Percentiles rank a stretch among this genome's conserved stretches.
Conservation (phyloP, 1,284 basidiomycete species). For the Cryptococcus sp. region DNA sequence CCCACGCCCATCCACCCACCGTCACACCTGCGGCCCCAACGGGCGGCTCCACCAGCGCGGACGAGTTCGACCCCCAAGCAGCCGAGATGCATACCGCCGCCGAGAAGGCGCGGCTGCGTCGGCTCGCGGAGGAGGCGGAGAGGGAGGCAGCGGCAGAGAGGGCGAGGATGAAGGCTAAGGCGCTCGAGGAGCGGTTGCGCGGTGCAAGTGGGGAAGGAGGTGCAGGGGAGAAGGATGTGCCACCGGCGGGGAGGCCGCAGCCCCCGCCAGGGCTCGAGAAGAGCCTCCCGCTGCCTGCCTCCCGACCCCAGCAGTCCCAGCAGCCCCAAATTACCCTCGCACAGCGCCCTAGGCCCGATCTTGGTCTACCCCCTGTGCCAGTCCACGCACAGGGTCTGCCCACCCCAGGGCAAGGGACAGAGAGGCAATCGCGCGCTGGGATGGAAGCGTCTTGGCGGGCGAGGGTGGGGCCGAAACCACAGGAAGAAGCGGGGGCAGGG, state of each 20-base stretch:
- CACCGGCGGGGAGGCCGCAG: constrained; percentile 31
- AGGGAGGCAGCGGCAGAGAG: constrained; percentile 77
- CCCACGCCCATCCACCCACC: neutral
- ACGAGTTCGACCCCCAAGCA: constrained; percentile 59
- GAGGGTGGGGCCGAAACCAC: neutral
- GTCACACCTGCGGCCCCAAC: neutral
- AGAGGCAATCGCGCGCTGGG: constrained; percentile 1
- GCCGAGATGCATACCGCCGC: constrained; percentile 86
- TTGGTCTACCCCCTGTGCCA: neutral
- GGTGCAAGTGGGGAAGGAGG: constrained; percentile 2
- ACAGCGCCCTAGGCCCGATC: constrained; percentile 19
- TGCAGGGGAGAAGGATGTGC: neutral
- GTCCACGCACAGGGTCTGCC: neutral
- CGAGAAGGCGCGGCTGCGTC: constrained; percentile 66
- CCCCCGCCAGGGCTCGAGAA: no score
- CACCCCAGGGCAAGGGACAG: neutral
- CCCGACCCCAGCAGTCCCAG: neutral
- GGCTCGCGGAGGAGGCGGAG: constrained; percentile 82
- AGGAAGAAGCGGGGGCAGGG: neutral
- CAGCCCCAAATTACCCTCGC: constrained; percentile 18
- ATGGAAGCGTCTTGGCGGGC: constrained; percentile 23
- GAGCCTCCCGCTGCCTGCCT: no score
- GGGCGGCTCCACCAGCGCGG: neutral
- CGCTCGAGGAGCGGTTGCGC: constrained; percentile 69
- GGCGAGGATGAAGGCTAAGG: constrained; percentile 77